Evolutionary conservation across 345 rosid genomes (phyloP), one percentile per base, ranked within the genome.

Genomic region (Aquilaria sinensis): DNA sequence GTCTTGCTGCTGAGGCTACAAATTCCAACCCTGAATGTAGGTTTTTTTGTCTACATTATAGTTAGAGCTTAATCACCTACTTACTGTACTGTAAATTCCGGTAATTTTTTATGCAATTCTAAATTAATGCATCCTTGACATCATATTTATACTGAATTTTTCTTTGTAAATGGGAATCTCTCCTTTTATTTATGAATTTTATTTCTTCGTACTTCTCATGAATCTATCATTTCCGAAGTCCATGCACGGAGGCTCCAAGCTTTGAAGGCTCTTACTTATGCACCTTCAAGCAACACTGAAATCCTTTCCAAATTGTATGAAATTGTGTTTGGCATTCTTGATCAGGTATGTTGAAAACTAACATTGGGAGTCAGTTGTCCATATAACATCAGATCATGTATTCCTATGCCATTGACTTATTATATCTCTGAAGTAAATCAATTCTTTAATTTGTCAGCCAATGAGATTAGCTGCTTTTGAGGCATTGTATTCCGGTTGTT

Each of bases 171-270:
- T 29, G 11, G 2, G 57, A 10, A 47, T 31, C 9, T 29, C 16
- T 53, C 16, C 3, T 16, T n/a, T 60, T 60, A 34, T 7, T 23
- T 45, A 31, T 33, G 3, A 47, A 2, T 14, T 53, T 12, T 32
- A 15, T 65, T 6, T 53, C 56, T 60, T 60, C 74, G 76, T 77
- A 70, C 68, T 57, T 64, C 53, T 75, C 15, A 67, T 57, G 7
- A 37, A 9, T 68, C 52, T 75, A 37, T 64, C 66, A 30, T 65
- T 55, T 60, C 52, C 79, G 82, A 75, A 94, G 97, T 84, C 79
- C 99, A 95, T 80, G 89, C 97, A 32, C 86, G 96, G 66, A 88
- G 97, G 70, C 68, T 91, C 70, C 99, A 95, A 84, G 97, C 97
- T 76, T 71, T 95, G 75, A 95, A 91, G 88, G 99, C 99, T 70